Evolutionary conservation across 306 rosid species (phyloP).

Genomic region (Herpetospermum pedunculosum): DNA sequence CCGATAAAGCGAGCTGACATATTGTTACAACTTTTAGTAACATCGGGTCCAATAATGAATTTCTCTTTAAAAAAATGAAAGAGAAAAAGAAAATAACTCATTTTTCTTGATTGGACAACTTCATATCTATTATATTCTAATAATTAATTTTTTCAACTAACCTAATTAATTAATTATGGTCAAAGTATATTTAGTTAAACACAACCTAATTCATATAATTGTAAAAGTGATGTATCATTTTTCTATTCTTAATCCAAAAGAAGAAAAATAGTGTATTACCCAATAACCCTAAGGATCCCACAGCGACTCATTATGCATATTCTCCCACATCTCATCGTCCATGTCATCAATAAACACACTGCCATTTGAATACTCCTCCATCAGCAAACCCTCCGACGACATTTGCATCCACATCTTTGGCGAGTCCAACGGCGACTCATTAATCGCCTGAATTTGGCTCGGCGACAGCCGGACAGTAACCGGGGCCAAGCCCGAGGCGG

Average conservation of each 20-base stretch:
- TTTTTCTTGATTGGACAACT: not conserved
- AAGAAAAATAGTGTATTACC: not conserved
- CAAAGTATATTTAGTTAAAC: not conserved
- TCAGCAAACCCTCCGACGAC: constrained; percentile 24
- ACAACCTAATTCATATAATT: not conserved
- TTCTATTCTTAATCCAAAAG: not conserved
- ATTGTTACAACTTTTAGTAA: too few species aligned
- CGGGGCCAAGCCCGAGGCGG: constrained; percentile 3
- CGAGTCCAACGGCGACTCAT: constrained; percentile 76
- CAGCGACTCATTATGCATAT: constrained; percentile 22
- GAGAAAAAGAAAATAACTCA: not conserved
- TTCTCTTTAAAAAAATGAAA: not conserved
- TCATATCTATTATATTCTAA: not conserved
- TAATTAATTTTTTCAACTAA: not conserved
- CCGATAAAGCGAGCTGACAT: too few species aligned
- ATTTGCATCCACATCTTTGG: constrained; percentile 90
- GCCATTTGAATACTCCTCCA: not conserved
- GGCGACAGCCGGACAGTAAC: constrained; percentile 53
- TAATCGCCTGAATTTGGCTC: constrained; percentile 75
- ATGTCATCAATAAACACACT: not conserved
- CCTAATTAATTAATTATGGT: not conserved
- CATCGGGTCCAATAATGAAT: too few species aligned
- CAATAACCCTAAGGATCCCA: constrained; percentile 29
- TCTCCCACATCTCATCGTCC: constrained; percentile 16
- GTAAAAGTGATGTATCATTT: not conserved